These are phyloP conservation scores for Platanthera guangdongensis DNA, from an alignment of 106 monocot genomes.

Conservation along the genomic window DNA sequence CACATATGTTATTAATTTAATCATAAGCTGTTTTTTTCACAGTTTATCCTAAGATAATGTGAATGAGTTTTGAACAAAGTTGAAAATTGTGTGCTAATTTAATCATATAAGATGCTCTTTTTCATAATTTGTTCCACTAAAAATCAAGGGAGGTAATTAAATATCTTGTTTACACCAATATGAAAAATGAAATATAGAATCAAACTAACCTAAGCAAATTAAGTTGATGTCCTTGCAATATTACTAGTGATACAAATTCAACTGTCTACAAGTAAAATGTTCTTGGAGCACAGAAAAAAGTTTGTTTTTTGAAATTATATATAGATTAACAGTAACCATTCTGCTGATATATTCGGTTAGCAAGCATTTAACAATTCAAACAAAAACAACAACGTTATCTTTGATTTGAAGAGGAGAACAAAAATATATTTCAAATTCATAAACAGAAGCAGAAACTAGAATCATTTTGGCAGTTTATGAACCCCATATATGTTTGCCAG, in stretches of 20 bases:
- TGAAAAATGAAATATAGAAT: no score
- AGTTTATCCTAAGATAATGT: no score
- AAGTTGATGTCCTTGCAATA: background rate
- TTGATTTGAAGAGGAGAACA: background rate
- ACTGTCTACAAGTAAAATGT: background rate
- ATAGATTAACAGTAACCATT: background rate
- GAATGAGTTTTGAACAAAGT: no score
- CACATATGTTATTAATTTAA: no score
- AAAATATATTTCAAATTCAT: background rate
- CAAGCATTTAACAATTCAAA: background rate
- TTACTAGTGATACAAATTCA: background rate
- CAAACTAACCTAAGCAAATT: no score
- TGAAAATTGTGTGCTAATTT: no score
- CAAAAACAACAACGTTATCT: background rate
- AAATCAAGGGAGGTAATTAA: no score
- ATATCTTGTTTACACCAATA: no score
- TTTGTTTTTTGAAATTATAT: background rate
- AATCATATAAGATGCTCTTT: no score
- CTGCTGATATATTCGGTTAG: background rate
- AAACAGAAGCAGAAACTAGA: background rate
- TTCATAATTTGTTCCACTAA: no score
- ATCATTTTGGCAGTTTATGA: background rate
- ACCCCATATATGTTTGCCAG: background rate
- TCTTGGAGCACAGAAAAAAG: background rate
- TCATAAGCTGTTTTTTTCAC: no score